These are phyloP conservation scores for Starmerella lactis-condensi DNA, from an alignment of 805 yeast species.

Conservation along the genomic window DNA sequence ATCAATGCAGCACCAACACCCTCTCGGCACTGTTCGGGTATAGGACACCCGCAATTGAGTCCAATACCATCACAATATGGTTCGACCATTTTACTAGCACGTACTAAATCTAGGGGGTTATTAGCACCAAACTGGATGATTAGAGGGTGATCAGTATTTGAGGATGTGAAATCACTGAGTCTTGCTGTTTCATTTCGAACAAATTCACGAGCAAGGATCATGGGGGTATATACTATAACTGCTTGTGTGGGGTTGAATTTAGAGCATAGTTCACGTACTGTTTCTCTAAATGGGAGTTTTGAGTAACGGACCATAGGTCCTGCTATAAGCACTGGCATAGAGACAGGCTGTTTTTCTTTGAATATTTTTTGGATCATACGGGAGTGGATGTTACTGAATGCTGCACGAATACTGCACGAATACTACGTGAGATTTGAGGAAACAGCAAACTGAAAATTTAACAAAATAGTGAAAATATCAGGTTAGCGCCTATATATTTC, in stretches of 20 bases:
- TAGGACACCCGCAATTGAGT: conserved; percentile 93
- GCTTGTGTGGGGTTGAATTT: conserved; percentile 34
- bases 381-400: no score
- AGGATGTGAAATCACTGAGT: conserved; percentile 67
- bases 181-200: conserved; percentile 71
- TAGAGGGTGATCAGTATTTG: conserved; percentile 45
- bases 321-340: conserved; percentile 43
- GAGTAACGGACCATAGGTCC: conserved; percentile 98
- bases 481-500: no score
- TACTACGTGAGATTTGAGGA: no score
- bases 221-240: conserved; percentile 71
- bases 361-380: no score
- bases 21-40: conserved; percentile 80
- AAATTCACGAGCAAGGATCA: conserved; percentile 91
- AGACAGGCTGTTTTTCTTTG: no score
- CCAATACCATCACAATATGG: conserved; percentile 91
- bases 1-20: conserved; percentile 95
- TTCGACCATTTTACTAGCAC: conserved; percentile 74
- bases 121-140: conserved; percentile 84
- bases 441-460: no score
- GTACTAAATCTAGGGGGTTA: conserved; percentile 58
- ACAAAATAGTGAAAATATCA: no score
- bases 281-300: conserved; percentile 74
- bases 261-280: conserved; percentile 37
- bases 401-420: no score